Evolutionary conservation across 2,329 filamentous ascomycete genomes (phyloP).

Genomic region (Sordariomycetes sp.): DNA sequence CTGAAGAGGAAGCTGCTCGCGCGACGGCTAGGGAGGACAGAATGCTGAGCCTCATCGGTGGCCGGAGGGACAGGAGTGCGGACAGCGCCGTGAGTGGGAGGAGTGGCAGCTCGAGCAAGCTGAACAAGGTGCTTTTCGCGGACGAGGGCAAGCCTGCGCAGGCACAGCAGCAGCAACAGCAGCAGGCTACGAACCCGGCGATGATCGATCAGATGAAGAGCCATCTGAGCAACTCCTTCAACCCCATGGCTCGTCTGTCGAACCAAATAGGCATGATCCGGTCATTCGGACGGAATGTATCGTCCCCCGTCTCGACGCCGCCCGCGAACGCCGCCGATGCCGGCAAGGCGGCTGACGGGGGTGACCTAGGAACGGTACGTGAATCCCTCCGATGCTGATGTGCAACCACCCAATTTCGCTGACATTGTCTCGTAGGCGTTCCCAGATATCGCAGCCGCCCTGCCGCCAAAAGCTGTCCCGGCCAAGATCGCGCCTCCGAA

Average conservation of each 20-base stretch:
- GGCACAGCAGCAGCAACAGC: slow-evolving; percentile 9
- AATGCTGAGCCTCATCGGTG: slow-evolving; percentile 62
- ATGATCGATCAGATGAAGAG: slow-evolving; percentile 75
- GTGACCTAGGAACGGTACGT: slow-evolving; percentile 48
- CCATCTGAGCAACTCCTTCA: slow-evolving; percentile 70
- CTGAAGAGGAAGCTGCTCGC: slow-evolving; percentile 53
- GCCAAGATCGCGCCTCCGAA: slow-evolving; percentile 57
- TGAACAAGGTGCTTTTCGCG: slow-evolving; percentile 38
- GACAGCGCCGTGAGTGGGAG: slow-evolving; percentile 62
- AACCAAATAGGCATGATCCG: slow-evolving; percentile 61
- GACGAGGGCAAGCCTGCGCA: slow-evolving; percentile 22
- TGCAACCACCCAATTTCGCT: slow-evolving; percentile 6
- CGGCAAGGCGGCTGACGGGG: slow-evolving; percentile 37
- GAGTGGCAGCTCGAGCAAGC: slow-evolving; percentile 51
- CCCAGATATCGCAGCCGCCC: slow-evolving; percentile 45
- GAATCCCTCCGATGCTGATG: background rate
- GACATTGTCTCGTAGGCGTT: slow-evolving; percentile 36
- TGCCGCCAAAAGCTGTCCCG: slow-evolving; percentile 42
- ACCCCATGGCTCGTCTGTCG: slow-evolving; percentile 72
- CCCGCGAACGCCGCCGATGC: slow-evolving; percentile 18
- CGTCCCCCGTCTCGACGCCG: slow-evolving; percentile 16
- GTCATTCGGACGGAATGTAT: slow-evolving; percentile 56
- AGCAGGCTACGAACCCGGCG: slow-evolving; percentile 36
- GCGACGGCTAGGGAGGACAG: slow-evolving; percentile 52
- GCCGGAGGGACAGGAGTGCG: slow-evolving; percentile 65